Percentiles rank a stretch among this genome's conserved stretches.
These are phyloP conservation scores for Suillus luteus DNA, from an alignment of 768 basidiomycete species.

Conservation along the genomic window DNA sequence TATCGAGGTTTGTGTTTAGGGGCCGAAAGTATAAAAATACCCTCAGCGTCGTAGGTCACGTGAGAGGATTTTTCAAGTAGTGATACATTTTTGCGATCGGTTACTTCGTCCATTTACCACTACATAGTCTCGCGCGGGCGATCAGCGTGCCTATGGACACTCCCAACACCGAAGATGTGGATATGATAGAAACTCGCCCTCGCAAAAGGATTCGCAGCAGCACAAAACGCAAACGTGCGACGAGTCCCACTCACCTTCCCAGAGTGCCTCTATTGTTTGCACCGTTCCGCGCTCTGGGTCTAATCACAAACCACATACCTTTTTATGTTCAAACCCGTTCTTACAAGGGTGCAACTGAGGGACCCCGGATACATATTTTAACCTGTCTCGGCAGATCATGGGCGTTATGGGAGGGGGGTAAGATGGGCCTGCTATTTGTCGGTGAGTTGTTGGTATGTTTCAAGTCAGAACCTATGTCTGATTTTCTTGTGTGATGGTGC, in stretches of 20 bases:
- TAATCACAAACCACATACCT: constrained; percentile 89
- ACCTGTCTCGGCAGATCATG: constrained; percentile 89
- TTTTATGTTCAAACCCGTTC: constrained; percentile 86
- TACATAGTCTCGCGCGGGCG: not conserved
- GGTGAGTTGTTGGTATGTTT: constrained; percentile 55
- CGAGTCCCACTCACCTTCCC: constrained; percentile 13
- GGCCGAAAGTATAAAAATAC: not conserved
- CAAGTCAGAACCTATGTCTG: not conserved
- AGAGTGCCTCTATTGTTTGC: constrained; percentile 63
- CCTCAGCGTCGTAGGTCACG: not conserved
- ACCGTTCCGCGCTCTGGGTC: constrained; percentile 94
- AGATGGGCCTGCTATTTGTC: constrained; percentile 90
- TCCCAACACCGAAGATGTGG: constrained; percentile 14
- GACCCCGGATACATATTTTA: constrained; percentile 79
- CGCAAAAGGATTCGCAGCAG: constrained; percentile 28
- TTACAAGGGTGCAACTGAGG: constrained; percentile 81
- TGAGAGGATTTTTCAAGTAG: constrained; percentile 9
- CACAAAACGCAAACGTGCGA: constrained; percentile 8
- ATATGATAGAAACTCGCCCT: constrained; percentile 21
- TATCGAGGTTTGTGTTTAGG: not conserved
- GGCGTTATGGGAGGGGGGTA: constrained; percentile 96
- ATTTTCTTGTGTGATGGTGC: constrained; percentile 12
- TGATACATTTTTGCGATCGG: constrained; percentile 1
- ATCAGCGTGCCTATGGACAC: constrained; percentile 19
- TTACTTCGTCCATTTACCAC: not conserved